A percentile compares a stretch with the other conserved stretches of the same genome.
Conservation (phyloP, 2,329 filamentous ascomycete genomes). For the Alternaria infectoria region DNA sequence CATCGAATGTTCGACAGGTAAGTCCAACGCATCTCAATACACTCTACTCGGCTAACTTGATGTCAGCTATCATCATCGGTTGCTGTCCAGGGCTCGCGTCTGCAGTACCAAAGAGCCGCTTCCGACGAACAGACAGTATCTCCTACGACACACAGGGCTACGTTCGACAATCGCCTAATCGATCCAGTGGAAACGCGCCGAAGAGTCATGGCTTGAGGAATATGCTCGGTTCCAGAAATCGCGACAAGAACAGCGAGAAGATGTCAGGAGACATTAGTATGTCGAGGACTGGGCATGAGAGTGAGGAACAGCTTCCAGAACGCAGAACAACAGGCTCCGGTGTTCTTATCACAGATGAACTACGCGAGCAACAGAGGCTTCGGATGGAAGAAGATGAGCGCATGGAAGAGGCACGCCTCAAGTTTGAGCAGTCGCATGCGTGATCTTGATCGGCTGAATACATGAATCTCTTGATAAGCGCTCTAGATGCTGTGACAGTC, state of each 20-base stretch:
- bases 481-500: not conserved
- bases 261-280: constrained; percentile 3
- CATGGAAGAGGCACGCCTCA: not conserved
- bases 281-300: constrained; percentile 7
- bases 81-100: constrained; percentile 29
- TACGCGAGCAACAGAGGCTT: constrained; percentile 4
- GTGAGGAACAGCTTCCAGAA: constrained; percentile 19
- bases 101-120: constrained; percentile 15
- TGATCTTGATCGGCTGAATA: not conserved
- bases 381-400: constrained; percentile 4
- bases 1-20: constrained; percentile 47
- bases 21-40: not conserved
- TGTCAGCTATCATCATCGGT: constrained; percentile 33
- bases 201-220: constrained; percentile 9
- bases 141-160: constrained; percentile 20
- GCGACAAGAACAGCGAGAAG: constrained; percentile 7
- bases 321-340: constrained; percentile 4
- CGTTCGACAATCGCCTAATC: constrained; percentile 12
- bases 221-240: constrained; percentile 11
- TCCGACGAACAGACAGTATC: not conserved
- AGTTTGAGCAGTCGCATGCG: not conserved
- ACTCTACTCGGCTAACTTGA: not conserved
- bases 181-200: constrained; percentile 1
- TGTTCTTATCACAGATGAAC: constrained; percentile 7
- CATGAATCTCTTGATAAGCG: not conserved